Evolutionary conservation across 2,329 filamentous ascomycete genomes (phyloP), one percentile per base, ranked within the genome.

Genomic region (Talaromyces sp.): DNA sequence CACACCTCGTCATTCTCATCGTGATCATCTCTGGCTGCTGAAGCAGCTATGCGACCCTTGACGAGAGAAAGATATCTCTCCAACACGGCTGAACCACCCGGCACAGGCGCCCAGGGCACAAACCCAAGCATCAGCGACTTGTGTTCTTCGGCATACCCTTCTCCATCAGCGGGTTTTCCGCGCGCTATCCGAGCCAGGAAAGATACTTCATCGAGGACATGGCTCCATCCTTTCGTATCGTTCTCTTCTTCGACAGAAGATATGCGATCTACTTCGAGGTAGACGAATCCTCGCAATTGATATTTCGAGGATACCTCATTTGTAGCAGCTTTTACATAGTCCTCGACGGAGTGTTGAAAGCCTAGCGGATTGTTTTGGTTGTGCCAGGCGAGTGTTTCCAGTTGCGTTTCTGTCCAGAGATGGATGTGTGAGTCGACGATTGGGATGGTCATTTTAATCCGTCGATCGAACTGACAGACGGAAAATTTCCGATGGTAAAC

Each of bases 391-490:
- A 96, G 86, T 45, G 86, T 85, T 63, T 83, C 74, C 61, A 90
- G 74, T 71, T 94, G 90, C 62, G 85, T 84, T 54, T 82, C 78
- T 52, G 92, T 90, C 82, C 88, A 97, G 73, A 97, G 87, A 80
- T 97, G 93, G 78, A 97, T 90, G 82, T 97, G 94, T 45, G 92
- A 90, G 82, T 97, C 93, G 77, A 97, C 87, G 73, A 96, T 89
- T 33, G 86, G 75, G 58, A 70, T 72, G 1, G 71, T 50, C 72
- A 74, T 77, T 54, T 54, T 54, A 33, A 35, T 35, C 2, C 11
- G 33, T 37, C 19, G n/a, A 15, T 25, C 33, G 1, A 5, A n/a
- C 49, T n/a, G 9, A 3, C 11, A 31, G 15, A 50, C 25, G 47
- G 13, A 50, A 10, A n/a, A 13, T 31, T 31, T 10, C 25, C 27